phyloP scores from a whole-genome alignment of 768 basidiomycete species.

The Rubroboletus pulcherrimus region DNA sequence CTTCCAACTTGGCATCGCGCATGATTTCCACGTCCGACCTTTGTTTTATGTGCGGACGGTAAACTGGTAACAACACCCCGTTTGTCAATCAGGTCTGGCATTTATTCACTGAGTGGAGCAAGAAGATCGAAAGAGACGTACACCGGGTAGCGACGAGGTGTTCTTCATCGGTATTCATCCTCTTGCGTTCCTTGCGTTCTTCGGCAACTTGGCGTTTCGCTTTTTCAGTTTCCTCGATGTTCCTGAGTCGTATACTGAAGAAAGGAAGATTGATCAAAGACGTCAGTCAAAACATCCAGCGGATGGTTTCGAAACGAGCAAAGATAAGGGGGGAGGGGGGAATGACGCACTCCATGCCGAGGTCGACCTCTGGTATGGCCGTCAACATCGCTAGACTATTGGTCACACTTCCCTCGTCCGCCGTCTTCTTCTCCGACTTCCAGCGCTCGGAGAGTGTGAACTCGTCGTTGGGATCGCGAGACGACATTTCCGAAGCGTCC shows the following conservation, averaged over 20 bases:
- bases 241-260: slow-evolving; percentile 77
- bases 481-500: slow-evolving; percentile 44
- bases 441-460: slow-evolving; percentile 69
- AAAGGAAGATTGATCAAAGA: too few species aligned
- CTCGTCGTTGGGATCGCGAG: slow-evolving; percentile 61
- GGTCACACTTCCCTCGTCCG: slow-evolving; percentile 90
- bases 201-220: slow-evolving; percentile 86
- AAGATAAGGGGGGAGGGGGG: neutral
- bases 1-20: slow-evolving; percentile 82
- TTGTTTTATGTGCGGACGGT: slow-evolving; percentile 74
- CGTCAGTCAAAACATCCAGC: too few species aligned
- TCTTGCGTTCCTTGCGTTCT: slow-evolving; percentile 58
- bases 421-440: slow-evolving; percentile 51
- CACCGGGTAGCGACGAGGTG: slow-evolving; percentile 87
- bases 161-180: slow-evolving; percentile 61
- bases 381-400: slow-evolving; percentile 95
- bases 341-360: slow-evolving; percentile 91
- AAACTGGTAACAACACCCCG: slow-evolving; percentile 48
- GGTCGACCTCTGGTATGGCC: slow-evolving; percentile 95
- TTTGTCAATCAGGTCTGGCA: neutral
- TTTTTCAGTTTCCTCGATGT: slow-evolving; percentile 97
- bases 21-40: slow-evolving; percentile 88
- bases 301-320: neutral
- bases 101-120: neutral
- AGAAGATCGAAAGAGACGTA: slow-evolving; percentile 37